Conservation (phyloP, 139 green algal genomes). For the Micromonas commoda region DNA sequence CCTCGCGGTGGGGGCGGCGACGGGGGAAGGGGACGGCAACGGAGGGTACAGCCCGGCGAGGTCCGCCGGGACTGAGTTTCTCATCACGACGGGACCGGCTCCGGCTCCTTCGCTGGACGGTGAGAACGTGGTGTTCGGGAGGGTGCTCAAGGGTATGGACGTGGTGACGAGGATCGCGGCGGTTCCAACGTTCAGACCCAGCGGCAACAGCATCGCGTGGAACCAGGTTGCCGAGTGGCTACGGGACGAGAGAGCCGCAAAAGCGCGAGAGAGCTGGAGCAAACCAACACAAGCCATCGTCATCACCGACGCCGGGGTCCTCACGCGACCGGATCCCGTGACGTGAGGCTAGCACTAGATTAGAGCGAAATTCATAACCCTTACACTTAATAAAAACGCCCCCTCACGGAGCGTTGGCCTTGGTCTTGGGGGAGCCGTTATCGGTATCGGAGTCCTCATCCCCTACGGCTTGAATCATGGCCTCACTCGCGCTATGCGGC, state of each 20-base stretch:
- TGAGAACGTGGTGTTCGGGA: conserved; percentile 29
- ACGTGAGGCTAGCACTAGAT: too few relatives aligned
- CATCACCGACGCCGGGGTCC: neutral
- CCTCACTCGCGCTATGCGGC: neutral
- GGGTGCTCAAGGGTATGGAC: conserved; percentile 11
- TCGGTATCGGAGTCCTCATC: neutral
- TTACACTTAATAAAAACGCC: too few relatives aligned
- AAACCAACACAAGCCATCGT: conserved; percentile 13
- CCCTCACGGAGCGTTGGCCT: too few relatives aligned
- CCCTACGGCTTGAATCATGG: neutral
- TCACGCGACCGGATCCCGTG: too few relatives aligned
- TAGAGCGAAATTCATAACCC: too few relatives aligned
- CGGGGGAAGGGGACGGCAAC: neutral
- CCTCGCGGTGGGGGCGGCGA: neutral
- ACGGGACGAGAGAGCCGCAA: neutral
- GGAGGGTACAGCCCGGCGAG: neutral
- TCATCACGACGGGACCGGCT: conserved; percentile 34
- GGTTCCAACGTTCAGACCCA: neutral
- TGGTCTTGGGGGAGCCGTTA: too few relatives aligned
- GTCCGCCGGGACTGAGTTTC: conserved; percentile 24
- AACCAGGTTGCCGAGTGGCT: neutral
- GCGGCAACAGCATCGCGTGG: neutral
- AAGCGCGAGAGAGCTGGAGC: neutral
- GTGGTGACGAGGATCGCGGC: neutral
- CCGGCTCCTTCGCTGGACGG: conserved; percentile 23